A percentile compares a stretch with the other conserved stretches of the same genome.
Evolutionary conservation across 2,329 filamentous ascomycete genomes (phyloP).

Genomic region (Calcarisporium arbuscula): DNA sequence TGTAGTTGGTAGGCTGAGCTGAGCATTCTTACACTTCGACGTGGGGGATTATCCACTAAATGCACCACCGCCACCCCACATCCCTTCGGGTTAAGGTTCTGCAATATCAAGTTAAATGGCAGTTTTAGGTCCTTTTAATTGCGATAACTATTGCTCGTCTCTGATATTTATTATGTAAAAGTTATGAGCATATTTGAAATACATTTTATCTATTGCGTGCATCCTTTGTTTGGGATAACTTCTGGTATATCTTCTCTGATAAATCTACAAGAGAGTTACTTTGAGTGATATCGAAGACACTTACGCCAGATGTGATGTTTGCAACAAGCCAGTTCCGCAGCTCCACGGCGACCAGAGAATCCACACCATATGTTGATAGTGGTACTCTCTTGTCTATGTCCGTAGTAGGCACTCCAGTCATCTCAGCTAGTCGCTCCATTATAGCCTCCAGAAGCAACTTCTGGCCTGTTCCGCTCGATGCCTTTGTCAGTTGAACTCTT

Average conservation of each 20-base stretch:
- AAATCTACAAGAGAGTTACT: conserved; percentile 1
- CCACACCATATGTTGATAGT: conserved; percentile 1
- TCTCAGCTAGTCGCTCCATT: background rate
- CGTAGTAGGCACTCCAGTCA: background rate
- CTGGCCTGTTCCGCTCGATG: background rate
- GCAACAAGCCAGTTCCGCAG: background rate
- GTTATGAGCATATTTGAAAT: no score
- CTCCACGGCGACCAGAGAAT: conserved; percentile 2
- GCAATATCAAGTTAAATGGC: no score
- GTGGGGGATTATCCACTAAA: no score
- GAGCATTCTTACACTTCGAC: no score
- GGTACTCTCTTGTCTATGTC: conserved; percentile 1
- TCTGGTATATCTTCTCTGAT: background rate
- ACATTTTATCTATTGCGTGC: no score
- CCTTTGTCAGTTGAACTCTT: no score
- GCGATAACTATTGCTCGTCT: no score
- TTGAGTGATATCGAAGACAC: conserved; percentile 2
- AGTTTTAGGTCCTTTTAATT: no score
- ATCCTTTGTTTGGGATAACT: background rate
- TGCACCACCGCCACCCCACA: no score
- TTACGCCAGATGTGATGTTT: conserved; percentile 1
- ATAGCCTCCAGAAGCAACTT: background rate
- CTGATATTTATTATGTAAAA: no score
- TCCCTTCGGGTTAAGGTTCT: no score
- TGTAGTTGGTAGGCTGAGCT: no score